These are phyloP conservation scores for Coemansia sp. DNA, from an alignment of 192 early-diverging fungal species.

Conservation along the genomic window DNA sequence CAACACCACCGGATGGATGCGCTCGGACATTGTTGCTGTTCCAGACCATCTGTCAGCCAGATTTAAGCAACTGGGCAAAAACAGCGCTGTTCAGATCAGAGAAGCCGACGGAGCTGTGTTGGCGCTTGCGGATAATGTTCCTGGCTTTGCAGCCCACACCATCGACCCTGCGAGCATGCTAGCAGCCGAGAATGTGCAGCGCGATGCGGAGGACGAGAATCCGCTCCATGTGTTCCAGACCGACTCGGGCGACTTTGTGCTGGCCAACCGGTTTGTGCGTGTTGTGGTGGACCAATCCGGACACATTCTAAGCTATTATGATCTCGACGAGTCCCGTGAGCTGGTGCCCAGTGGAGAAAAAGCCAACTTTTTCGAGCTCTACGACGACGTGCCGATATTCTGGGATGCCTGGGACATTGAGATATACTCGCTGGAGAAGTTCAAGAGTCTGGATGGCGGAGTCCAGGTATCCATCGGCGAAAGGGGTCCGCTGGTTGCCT, in stretches of 20 bases:
- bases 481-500: constrained; percentile 74
- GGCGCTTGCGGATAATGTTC: constrained; percentile 30
- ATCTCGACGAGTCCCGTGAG: constrained; percentile 57
- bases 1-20: constrained; percentile 68
- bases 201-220: not conserved
- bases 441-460: constrained; percentile 60
- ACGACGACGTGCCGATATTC: constrained; percentile 83
- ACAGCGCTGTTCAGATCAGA: constrained; percentile 15
- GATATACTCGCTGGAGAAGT: constrained; percentile 89
- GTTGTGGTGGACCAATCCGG: constrained; percentile 72
- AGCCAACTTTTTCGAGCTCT: constrained; percentile 79
- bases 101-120: constrained; percentile 6
- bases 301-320: constrained; percentile 64
- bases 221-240: constrained; percentile 12
- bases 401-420: constrained; percentile 91
- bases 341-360: constrained; percentile 54
- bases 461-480: constrained; percentile 60
- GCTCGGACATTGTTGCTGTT: constrained; percentile 66
- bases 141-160: constrained; percentile 17
- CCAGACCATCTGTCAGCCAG: constrained; percentile 31
- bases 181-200: too few relatives aligned
- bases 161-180: not conserved
- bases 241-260: constrained; percentile 41
- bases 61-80: not conserved
- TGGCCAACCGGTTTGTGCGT: constrained; percentile 73